A percentile compares a stretch with the other conserved stretches of the same genome.
Conservation (phyloP, 169 alveolate genomes). For the Toxoplasma gondii region DNA sequence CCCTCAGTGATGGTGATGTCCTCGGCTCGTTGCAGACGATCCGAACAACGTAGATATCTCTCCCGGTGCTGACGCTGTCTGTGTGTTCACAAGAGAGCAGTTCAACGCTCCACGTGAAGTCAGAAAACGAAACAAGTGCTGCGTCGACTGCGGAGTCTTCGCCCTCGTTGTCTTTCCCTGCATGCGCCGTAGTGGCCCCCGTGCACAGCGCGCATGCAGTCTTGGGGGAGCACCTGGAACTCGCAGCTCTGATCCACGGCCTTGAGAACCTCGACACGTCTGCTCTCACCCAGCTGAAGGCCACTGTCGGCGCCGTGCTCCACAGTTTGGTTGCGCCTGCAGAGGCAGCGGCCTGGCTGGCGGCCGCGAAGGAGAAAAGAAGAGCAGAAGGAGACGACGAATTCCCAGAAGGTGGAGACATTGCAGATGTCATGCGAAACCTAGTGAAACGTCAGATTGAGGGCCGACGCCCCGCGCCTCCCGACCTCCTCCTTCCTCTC, state of each 20-base stretch:
- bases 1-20: too few relatives aligned
- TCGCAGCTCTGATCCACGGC: not conserved
- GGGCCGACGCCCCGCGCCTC: conserved; percentile 59
- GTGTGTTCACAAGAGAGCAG: not conserved
- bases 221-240: not conserved
- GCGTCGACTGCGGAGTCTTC: not conserved
- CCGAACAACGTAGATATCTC: not conserved
- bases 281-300: not conserved
- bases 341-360: not conserved
- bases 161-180: not conserved
- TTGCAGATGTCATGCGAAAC: conserved; percentile 33
- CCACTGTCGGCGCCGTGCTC: not conserved
- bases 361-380: not conserved
- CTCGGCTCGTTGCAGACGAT: too few relatives aligned
- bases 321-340: not conserved
- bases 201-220: not conserved
- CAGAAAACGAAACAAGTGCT: not conserved
- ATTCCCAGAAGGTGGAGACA: not conserved
- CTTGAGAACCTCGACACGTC: not conserved
- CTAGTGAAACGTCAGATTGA: conserved; percentile 47
- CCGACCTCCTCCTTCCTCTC: conserved; percentile 66
- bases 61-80: not conserved
- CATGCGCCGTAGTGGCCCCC: not conserved
- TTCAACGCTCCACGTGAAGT: not conserved
- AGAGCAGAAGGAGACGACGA: not conserved